A percentile compares a stretch with the other conserved stretches of the same genome.
Evolutionary conservation across 148 eudicot species (phyloP).

Genomic region (Chenopodium berlandieri): DNA sequence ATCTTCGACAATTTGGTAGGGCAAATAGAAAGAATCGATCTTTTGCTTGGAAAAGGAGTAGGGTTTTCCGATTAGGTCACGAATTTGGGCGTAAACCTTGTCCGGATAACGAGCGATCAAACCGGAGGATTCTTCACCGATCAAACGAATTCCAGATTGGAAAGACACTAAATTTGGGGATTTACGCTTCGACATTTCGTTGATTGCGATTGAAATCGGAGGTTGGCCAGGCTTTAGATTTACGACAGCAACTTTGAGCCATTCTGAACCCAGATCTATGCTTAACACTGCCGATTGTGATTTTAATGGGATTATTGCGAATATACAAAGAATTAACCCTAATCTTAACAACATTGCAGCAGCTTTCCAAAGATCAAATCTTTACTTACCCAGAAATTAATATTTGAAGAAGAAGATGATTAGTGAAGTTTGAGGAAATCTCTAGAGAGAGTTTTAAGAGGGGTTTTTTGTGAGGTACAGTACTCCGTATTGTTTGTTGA

Average conservation of each 20-base stretch:
- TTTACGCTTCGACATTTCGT: conserved; percentile 96
- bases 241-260: conserved; percentile 87
- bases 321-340: conserved; percentile 34
- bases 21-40: conserved; percentile 48
- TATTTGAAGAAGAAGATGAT: too few relatives aligned
- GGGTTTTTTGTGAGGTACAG: conserved; percentile 9
- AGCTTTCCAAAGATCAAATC: not conserved
- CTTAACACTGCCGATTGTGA: conserved; percentile 70
- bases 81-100: conserved; percentile 71
- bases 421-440: conserved; percentile 13
- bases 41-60: conserved; percentile 27
- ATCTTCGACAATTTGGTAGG: conserved; percentile 51
- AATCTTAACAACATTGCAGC: conserved; percentile 32
- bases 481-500: too few relatives aligned
- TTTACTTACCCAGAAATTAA: too few relatives aligned
- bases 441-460: conserved; percentile 22
- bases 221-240: conserved; percentile 83
- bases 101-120: conserved; percentile 77
- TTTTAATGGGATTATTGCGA: conserved; percentile 29
- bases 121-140: conserved; percentile 84
- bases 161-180: conserved; percentile 74
- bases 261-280: conserved; percentile 97
- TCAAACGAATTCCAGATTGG: conserved; percentile 56
- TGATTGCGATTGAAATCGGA: conserved; percentile 89
- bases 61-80: conserved; percentile 69